Evolutionary conservation across 148 eudicot species (phyloP).

Genomic region (Vaccinium darrowii): DNA sequence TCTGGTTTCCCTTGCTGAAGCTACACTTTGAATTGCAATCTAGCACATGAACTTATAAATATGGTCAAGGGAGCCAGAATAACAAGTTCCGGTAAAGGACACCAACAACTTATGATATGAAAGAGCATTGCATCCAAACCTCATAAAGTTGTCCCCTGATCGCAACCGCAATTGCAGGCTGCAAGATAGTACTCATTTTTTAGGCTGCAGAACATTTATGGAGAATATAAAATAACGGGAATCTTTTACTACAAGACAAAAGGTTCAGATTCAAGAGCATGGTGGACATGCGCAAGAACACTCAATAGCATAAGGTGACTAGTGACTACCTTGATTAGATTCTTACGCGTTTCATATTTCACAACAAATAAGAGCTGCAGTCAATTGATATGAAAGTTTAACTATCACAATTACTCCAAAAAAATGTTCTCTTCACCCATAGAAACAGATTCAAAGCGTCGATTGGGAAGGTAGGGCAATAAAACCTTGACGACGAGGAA

Average conservation of each 20-base stretch:
- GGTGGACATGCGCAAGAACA: not conserved
- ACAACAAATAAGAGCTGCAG: not conserved
- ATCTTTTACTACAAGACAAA: not conserved
- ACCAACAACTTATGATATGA: not conserved
- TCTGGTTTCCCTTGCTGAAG: conserved; percentile 76
- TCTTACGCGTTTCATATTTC: not conserved
- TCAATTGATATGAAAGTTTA: not conserved
- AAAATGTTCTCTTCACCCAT: not conserved
- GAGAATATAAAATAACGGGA: not conserved
- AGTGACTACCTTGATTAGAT: not conserved
- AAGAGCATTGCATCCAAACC: conserved; percentile 42
- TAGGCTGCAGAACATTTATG: not conserved
- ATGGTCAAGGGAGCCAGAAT: not conserved
- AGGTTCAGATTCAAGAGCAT: not conserved
- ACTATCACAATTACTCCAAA: too few species aligned
- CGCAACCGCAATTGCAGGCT: conserved; percentile 96
- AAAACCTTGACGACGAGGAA: not conserved
- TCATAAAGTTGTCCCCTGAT: conserved; percentile 96
- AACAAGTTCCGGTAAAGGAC: not conserved
- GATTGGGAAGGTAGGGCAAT: not conserved
- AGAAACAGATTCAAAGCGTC: not conserved
- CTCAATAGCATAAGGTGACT: not conserved
- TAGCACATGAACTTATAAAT: conserved; percentile 24
- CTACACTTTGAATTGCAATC: conserved; percentile 90
- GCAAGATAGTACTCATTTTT: conserved; percentile 24